These are phyloP conservation scores for Kluyveromyces dobzhanskii DNA, from an alignment of 805 yeast genomes.

Conservation along the genomic window DNA sequence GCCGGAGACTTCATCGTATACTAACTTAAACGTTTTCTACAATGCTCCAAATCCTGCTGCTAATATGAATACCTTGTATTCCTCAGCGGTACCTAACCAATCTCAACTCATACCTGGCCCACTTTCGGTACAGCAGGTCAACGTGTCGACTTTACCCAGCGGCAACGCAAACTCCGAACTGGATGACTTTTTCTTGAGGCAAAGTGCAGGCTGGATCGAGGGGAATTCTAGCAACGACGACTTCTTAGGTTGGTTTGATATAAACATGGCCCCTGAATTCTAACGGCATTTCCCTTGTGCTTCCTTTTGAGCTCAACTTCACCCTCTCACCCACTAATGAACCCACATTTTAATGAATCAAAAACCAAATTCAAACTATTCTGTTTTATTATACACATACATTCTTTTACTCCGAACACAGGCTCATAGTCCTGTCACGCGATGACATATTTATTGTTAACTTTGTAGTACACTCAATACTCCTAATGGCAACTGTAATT, in stretches of 20 bases:
- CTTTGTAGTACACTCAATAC: no score
- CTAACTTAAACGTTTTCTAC: slow-evolving; percentile 13
- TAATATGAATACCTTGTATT: slow-evolving; percentile 2
- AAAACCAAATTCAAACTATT: neutral
- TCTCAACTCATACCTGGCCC: slow-evolving; percentile 4
- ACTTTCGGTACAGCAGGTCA: slow-evolving; percentile 2
- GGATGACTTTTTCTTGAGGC: slow-evolving; percentile 67
- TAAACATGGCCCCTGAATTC: slow-evolving; percentile 61
- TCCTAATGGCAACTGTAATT: no score
- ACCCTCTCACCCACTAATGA: neutral
- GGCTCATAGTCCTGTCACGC: no score
- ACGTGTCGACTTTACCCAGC: neutral
- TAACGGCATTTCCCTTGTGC: slow-evolving; percentile 15
- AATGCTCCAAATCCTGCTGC: neutral
- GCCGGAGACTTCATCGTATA: slow-evolving; percentile 5
- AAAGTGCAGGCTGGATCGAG: slow-evolving; percentile 79
- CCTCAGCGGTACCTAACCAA: slow-evolving; percentile 4
- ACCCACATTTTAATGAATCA: neutral
- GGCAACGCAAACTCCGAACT: slow-evolving; percentile 18
- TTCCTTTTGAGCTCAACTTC: neutral
- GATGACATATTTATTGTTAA: no score
- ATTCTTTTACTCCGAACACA: neutral
- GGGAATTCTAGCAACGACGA: slow-evolving; percentile 61
- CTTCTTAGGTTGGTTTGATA: slow-evolving; percentile 89
- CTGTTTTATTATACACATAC: neutral